Evolutionary conservation across 306 rosid genomes (phyloP).

Genomic region (Abrus precatorius): DNA sequence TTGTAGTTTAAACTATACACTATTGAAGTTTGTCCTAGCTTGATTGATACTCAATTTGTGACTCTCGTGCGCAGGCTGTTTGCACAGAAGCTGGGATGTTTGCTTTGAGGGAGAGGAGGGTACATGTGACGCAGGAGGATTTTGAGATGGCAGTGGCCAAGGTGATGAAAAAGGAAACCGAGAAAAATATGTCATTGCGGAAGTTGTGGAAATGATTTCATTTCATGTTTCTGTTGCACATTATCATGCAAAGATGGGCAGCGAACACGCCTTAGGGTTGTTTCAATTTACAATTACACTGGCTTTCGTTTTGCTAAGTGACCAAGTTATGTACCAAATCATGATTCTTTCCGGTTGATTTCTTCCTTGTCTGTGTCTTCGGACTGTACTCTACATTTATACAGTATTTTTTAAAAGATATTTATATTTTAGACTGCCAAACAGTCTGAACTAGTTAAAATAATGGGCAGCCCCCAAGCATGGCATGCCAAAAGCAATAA

Average conservation of each 20-base stretch:
- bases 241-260: slow-evolving; percentile 40
- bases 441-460: slow-evolving; percentile 5
- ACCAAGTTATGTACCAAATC: slow-evolving; percentile 48
- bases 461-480: not conserved
- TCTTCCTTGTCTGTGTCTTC: slow-evolving; percentile 23
- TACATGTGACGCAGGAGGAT: slow-evolving; percentile 96
- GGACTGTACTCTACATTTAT: not conserved
- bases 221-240: slow-evolving; percentile 34
- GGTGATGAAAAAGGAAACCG: slow-evolving; percentile 99
- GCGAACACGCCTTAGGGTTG: slow-evolving; percentile 31
- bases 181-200: slow-evolving; percentile 95
- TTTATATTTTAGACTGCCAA: not conserved
- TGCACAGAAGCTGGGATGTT: slow-evolving; percentile 99
- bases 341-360: slow-evolving; percentile 37
- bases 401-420: not conserved
- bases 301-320: slow-evolving; percentile 42
- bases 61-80: slow-evolving; percentile 73
- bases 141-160: slow-evolving; percentile 99
- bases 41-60: not conserved
- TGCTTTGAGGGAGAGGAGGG: slow-evolving; percentile 96
- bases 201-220: slow-evolving; percentile 90
- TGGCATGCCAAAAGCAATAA: not conserved
- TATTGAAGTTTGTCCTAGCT: not conserved
- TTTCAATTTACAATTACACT: slow-evolving; percentile 31
- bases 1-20: not conserved